phyloP scores from a whole-genome alignment of 306 rosid genomes.

The Oemleria cerasiformis region DNA sequence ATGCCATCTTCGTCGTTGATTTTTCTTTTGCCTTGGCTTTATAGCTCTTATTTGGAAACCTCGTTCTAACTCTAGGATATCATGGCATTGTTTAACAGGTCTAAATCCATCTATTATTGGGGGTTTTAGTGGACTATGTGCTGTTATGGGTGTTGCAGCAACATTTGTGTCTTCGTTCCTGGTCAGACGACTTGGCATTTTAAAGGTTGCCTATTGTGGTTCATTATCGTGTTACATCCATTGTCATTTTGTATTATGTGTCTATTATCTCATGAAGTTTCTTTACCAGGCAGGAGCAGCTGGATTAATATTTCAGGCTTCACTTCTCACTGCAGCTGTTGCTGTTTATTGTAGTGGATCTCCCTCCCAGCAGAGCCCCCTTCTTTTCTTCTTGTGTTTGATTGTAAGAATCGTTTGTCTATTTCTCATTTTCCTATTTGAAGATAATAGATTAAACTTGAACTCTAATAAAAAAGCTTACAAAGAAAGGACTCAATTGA shows the following conservation, averaged over 20 bases:
- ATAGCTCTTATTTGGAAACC: neutral
- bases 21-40: conserved; percentile 7
- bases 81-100: conserved; percentile 43
- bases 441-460: conserved; percentile 13
- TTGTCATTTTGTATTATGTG: conserved; percentile 11
- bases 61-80: conserved; percentile 4
- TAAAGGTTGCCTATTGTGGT: conserved; percentile 54
- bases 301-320: conserved; percentile 90
- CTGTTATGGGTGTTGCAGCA: conserved; percentile 95
- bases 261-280: conserved; percentile 20
- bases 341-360: conserved; percentile 81
- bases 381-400: conserved; percentile 70
- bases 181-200: conserved; percentile 73
- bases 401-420: conserved; percentile 57
- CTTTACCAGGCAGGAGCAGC: conserved; percentile 83
- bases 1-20: neutral
- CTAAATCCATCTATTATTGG: conserved; percentile 84
- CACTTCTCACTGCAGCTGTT: conserved; percentile 81
- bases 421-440: conserved; percentile 15
- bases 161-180: conserved; percentile 85
- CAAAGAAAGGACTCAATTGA: neutral
- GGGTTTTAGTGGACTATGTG: conserved; percentile 86
- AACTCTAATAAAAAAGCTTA: conserved; percentile 4
- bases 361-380: conserved; percentile 64
- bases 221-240: conserved; percentile 14